A percentile compares a stretch with the other conserved stretches of the same genome.
These are phyloP conservation scores for Physcia stellaris DNA, from an alignment of 495 filamentous ascomycete genomes.

Conservation along the genomic window DNA sequence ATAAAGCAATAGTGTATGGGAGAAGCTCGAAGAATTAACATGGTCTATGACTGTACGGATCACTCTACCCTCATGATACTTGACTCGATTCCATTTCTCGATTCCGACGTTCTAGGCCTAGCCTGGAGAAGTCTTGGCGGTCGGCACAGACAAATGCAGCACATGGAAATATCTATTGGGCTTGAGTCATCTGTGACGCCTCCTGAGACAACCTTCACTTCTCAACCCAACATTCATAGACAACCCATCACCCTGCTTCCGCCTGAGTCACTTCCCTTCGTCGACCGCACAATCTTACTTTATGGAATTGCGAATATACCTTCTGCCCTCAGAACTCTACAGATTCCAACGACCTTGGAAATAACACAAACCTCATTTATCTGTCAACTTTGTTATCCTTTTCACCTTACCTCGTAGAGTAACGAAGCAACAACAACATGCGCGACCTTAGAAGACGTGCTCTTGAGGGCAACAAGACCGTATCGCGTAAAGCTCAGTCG, in stretches of 20 bases:
- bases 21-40: no score
- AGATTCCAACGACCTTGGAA: constrained; percentile 9
- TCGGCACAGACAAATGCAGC: no score
- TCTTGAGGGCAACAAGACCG: constrained; percentile 78
- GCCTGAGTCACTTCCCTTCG: neutral
- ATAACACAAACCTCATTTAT: constrained; percentile 3
- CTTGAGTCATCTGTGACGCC: no score
- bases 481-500: constrained; percentile 78
- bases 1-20: no score
- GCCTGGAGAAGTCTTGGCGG: no score
- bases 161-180: no score
- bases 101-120: no score
- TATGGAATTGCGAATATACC: constrained; percentile 17
- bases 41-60: no score
- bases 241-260: neutral
- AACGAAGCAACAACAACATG: constrained; percentile 31
- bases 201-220: no score
- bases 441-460: constrained; percentile 72
- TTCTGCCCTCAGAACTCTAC: constrained; percentile 14
- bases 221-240: no score
- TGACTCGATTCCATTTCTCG: no score
- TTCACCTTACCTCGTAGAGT: neutral
- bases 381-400: neutral
- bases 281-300: neutral
- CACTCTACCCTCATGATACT: no score